These are phyloP conservation scores for Withania somnifera DNA, from an alignment of 305 asterid genomes.

Conservation along the genomic window DNA sequence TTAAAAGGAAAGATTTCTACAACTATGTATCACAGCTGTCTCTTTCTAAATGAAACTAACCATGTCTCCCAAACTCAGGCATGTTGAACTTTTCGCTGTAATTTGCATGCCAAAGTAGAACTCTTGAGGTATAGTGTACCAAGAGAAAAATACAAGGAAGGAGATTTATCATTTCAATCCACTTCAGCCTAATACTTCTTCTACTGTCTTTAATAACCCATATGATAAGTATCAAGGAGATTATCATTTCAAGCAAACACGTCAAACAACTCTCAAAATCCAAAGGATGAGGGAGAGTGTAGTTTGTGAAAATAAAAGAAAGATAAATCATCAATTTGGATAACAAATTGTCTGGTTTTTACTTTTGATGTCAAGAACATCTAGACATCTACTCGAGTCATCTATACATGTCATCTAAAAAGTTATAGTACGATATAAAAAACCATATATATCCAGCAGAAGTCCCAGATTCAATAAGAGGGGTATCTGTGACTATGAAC, in stretches of 20 bases:
- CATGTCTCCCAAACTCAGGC: slow-evolving; percentile 71
- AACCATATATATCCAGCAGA: background rate
- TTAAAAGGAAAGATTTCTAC: slow-evolving; percentile 67
- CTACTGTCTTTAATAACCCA: no score
- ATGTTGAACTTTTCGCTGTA: slow-evolving; percentile 12
- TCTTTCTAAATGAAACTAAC: slow-evolving; percentile 66
- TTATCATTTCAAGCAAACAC: background rate
- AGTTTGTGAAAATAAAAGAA: background rate
- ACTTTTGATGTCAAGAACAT: background rate
- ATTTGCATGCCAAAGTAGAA: background rate
- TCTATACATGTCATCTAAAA: background rate
- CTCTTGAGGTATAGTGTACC: background rate
- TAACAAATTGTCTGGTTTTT: background rate
- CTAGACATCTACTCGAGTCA: background rate
- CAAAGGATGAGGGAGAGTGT: background rate
- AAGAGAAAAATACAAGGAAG: background rate
- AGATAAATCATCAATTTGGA: background rate
- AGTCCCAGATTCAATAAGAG: background rate
- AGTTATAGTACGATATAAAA: background rate
- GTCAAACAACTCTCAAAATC: background rate
- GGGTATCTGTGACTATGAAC: background rate
- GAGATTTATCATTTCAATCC: no score
- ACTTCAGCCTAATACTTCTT: no score
- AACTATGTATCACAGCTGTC: slow-evolving; percentile 83
- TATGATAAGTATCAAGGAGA: background rate